Evolutionary conservation across 495 filamentous ascomycete genomes (phyloP), one percentile per base, ranked within the genome.

Genomic region (Penicillium robsamsonii): DNA sequence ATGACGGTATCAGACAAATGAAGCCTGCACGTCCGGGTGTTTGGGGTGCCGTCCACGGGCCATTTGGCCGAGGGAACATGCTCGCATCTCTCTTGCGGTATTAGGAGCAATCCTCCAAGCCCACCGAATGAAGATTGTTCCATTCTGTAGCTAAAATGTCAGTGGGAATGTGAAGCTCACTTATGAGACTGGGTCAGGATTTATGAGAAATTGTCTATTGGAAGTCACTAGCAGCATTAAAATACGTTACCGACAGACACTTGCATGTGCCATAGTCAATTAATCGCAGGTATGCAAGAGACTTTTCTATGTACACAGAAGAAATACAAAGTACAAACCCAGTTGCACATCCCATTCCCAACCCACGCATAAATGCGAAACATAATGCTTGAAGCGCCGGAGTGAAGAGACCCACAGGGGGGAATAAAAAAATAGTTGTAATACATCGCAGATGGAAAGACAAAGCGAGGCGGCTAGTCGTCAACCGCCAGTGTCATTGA

Each of bases 221-320:
- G 53, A 59, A 64, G 58, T 60, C 63, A 52, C 60, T 65, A 57
- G 61, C 61, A 69, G 66, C 48, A 74, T 75, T 68, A 74, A 65
- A 62, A 59, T 58, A 64, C 66, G 58, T 62, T 60, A 67, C 60
- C 55, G 43, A 62, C 63, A 65, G 64, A 63, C 58, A 64, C 50
- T 52, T 51, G 38, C 48, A 57, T 59, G 64, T 53, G 59, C 66
- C 67, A 55, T 60, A 61, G 65, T 59, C 70, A 61, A 61, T 59
- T 56, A 69, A 58, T 59, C 65, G 68, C 72, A 71, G 56, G 64
- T 64, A 71, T 65, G 65, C 63, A 68, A 63, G 66, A 69, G 64
- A 71, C 68, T 67, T 70, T 65, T 79, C 75, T 79, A 79, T 79
- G 68, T 77, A 79, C 73, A 79, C 57, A 64, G 56, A 70, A 62